Evolutionary conservation across 305 asterid species (phyloP), one percentile per base, ranked within the genome.

Genomic region (Fraxinus paxiana): DNA sequence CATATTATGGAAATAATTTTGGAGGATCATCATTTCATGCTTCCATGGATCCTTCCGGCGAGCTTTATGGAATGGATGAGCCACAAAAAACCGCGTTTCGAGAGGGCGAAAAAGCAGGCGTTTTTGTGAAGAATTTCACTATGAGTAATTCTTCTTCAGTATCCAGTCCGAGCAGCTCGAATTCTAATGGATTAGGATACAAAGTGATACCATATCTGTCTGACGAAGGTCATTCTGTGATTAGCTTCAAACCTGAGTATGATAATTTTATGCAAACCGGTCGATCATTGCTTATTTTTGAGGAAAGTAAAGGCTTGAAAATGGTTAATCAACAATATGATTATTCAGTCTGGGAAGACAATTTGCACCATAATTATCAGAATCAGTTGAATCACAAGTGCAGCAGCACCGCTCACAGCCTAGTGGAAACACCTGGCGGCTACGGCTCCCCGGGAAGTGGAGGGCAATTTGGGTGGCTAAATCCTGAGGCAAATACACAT

Each of bases 91-190:
- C 30, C 0, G 26, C 77, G 0, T 71, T 69, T 20, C 83, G 48
- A 13, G 88, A 84, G 13, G 87, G 92, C 63, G 85, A 85, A 15
- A 90, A 87, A 83, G 76, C 87, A 0, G 46, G 51, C 15, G 48
- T 82, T 51, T 6, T 79, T 0, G 79, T 79, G 70, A 93, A 87
- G 88, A 90, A 85, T 46, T 83, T 87, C 87, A 79, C 85, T 0
- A 15, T 81, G 73, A 88, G 90, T 82, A 89, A 88, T 59, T 88
- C 92, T 28, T 91, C 97, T 4, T 84, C 96, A 0, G 92, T 88
- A 0, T 93, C 98, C 1, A 94, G 97, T 63, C 97, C 96, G 3
- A 88, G 92, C 88, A 94, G 97, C 88, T 85, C 93, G 2, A 92
- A 89, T 76, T 94, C 97, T 31, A 92, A 85, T 37, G 92, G 89